Evolutionary conservation across 768 basidiomycete species (phyloP).

Genomic region (Mycena rosella): DNA sequence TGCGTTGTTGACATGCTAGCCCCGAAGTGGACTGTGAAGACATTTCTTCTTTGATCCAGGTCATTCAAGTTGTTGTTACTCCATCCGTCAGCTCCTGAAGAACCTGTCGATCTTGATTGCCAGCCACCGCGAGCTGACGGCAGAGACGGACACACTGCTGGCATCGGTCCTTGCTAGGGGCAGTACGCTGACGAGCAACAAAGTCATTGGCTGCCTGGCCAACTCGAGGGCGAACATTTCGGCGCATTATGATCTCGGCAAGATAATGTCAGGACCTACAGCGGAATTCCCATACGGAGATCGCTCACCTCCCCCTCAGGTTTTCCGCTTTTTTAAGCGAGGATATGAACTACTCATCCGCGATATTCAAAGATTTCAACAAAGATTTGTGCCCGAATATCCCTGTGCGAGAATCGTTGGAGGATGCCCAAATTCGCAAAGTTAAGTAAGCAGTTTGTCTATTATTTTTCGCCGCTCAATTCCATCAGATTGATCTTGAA

Average conservation of each 20-base stretch:
- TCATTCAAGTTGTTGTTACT: slow-evolving; percentile 1
- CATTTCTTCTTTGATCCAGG: slow-evolving; percentile 34
- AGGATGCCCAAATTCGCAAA: slow-evolving; percentile 38
- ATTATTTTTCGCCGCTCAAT: neutral
- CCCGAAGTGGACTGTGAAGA: slow-evolving; percentile 35
- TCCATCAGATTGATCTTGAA: slow-evolving; percentile 52
- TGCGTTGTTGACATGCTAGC: neutral
- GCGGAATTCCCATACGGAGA: neutral
- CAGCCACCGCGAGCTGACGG: slow-evolving; percentile 23
- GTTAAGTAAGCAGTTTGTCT: slow-evolving; percentile 27
- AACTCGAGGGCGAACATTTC: slow-evolving; percentile 64
- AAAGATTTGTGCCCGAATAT: slow-evolving; percentile 60
- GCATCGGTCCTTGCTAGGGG: slow-evolving; percentile 30
- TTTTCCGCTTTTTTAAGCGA: slow-evolving; percentile 52
- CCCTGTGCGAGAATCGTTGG: slow-evolving; percentile 33
- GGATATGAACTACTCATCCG: slow-evolving; percentile 72
- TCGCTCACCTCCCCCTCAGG: neutral
- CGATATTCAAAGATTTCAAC: slow-evolving; percentile 52
- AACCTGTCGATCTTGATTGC: slow-evolving; percentile 33
- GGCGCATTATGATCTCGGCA: slow-evolving; percentile 69
- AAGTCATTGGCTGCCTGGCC: slow-evolving; percentile 60
- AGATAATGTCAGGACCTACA: slow-evolving; percentile 59
- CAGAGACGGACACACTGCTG: slow-evolving; percentile 23
- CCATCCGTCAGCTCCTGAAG: slow-evolving; percentile 10
- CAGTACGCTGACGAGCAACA: slow-evolving; percentile 36